Evolutionary conservation across 2,329 filamentous ascomycete genomes (phyloP).

Genomic region (Amesomyces nigricolor): DNA sequence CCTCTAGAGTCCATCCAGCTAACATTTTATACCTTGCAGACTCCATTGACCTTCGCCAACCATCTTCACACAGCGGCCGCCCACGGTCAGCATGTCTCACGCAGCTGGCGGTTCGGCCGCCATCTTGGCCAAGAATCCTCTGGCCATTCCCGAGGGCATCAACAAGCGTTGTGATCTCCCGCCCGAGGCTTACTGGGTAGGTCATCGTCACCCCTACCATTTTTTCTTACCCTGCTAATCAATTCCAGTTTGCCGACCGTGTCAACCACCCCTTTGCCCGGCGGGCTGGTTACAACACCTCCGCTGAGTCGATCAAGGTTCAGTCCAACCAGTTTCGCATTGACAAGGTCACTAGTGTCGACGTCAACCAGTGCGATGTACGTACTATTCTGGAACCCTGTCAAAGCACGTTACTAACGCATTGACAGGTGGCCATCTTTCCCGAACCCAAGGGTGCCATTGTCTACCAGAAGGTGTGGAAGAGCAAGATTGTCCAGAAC

Average conservation of each 20-base stretch:
- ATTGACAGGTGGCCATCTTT: conserved; percentile 58
- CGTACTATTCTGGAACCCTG: conserved; percentile 33
- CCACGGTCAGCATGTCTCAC: conserved; percentile 6
- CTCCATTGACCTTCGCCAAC: neutral
- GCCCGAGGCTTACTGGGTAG: conserved; percentile 49
- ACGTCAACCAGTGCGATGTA: conserved; percentile 82
- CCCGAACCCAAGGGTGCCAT: conserved; percentile 56
- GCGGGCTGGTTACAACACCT: conserved; percentile 53
- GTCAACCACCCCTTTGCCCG: conserved; percentile 33
- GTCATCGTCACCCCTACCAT: conserved; percentile 11
- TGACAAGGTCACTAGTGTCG: conserved; percentile 48
- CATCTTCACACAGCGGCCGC: neutral
- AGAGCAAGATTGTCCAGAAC: conserved; percentile 53
- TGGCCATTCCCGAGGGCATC: conserved; percentile 31
- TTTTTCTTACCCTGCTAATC: conserved; percentile 13
- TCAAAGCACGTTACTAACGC: conserved; percentile 9
- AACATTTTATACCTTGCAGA: neutral
- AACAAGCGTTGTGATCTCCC: conserved; percentile 52
- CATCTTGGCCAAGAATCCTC: conserved; percentile 35
- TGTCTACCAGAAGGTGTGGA: conserved; percentile 72
- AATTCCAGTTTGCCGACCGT: conserved; percentile 21
- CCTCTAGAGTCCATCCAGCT: neutral
- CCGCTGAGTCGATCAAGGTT: conserved; percentile 50
- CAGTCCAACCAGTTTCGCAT: conserved; percentile 74
- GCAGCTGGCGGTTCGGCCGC: conserved; percentile 20